Percentiles rank a stretch among this genome's conserved stretches.
Evolutionary conservation across 495 filamentous ascomycete genomes (phyloP).

Genomic region (Glarea lozoyensis): DNA sequence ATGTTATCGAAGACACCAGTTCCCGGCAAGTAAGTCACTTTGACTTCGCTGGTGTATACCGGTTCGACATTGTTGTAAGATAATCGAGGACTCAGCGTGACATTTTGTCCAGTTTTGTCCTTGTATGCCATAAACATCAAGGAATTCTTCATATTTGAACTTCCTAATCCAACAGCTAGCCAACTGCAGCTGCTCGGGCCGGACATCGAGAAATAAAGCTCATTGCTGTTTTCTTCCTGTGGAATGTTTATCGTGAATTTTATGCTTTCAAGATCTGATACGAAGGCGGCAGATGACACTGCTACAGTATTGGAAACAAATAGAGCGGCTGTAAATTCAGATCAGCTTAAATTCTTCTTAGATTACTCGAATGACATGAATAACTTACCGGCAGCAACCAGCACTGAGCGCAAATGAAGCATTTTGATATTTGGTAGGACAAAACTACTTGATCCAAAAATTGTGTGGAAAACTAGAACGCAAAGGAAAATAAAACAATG

Average conservation of each 20-base stretch:
- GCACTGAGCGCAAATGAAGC: slow-evolving; percentile 7
- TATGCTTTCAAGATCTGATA: slow-evolving; percentile 13
- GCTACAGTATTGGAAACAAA: slow-evolving; percentile 5
- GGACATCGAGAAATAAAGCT: slow-evolving; percentile 15
- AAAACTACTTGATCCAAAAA: too few species aligned
- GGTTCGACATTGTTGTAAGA: slow-evolving; percentile 40
- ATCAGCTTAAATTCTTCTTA: too few species aligned
- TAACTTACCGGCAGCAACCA: slow-evolving; percentile 9
- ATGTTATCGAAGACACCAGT: slow-evolving; percentile 32
- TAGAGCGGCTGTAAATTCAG: slow-evolving; percentile 1
- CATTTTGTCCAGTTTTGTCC: slow-evolving; percentile 30
- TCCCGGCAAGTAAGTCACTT: slow-evolving; percentile 30
- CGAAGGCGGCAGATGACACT: slow-evolving; percentile 10
- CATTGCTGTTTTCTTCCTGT: slow-evolving; percentile 11
- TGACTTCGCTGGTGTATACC: slow-evolving; percentile 27
- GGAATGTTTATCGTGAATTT: slow-evolving; percentile 19
- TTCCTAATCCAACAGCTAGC: slow-evolving; percentile 42
- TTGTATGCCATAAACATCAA: slow-evolving; percentile 45
- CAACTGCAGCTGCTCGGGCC: slow-evolving; percentile 12
- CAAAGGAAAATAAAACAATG: too few species aligned
- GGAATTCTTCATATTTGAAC: slow-evolving; percentile 36
- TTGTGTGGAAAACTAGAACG: too few species aligned
- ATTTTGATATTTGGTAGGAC: too few species aligned
- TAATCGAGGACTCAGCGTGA: slow-evolving; percentile 41
- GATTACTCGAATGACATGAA: too few species aligned